Evolutionary conservation across 2,329 filamentous ascomycete species (phyloP), one percentile per base, ranked within the genome.

Genomic region (Xylariaceae sp.): DNA sequence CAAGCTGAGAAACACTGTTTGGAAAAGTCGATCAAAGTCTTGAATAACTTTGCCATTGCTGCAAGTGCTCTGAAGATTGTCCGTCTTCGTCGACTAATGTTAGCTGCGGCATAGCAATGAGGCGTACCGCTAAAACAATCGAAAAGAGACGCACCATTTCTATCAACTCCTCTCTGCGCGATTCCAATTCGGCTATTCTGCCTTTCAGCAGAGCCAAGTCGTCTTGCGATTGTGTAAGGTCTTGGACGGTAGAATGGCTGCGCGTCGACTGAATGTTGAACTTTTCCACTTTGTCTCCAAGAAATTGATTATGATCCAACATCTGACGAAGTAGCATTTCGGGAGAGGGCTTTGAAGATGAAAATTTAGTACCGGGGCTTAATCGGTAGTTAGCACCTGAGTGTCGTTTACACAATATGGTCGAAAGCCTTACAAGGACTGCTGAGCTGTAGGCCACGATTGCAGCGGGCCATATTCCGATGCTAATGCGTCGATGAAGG

Each of bases 221-320:
- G 10, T 38, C 34, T 38, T 38, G 4, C 13, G 13, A 16, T 13
- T 14, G 4, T 13, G 34, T 14, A 38, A 16, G 13, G 13, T 38
- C 34, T 13, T 38, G 13, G 13, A 16, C 34, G 16, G 16, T 13
- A 5, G 34, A 13, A 38, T 13, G 13, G 41, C 18, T 13, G 41
- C 41, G 19, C 13, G 16, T 16, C 18, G 18, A 13, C 13, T 42
- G 16, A 13, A 38, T 28, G 22, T 41, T 47, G 19, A 58, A 56
- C 16, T 56, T 56, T 14, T 46, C 41, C 2, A 54, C 39, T 46
- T 54, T 58, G 18, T 54, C 54, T 18, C 54, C 49, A 6, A 58
- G 51, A n/a, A 58, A 42, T n/a, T 42, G 43, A 46, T 58, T 58
- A 34, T 58, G 56, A 18, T 31, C 31, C 7, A n/a, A 36, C 19